Evolutionary conservation across 148 eudicot species (phyloP).

Genomic region (Pharnaceum exiguum): DNA sequence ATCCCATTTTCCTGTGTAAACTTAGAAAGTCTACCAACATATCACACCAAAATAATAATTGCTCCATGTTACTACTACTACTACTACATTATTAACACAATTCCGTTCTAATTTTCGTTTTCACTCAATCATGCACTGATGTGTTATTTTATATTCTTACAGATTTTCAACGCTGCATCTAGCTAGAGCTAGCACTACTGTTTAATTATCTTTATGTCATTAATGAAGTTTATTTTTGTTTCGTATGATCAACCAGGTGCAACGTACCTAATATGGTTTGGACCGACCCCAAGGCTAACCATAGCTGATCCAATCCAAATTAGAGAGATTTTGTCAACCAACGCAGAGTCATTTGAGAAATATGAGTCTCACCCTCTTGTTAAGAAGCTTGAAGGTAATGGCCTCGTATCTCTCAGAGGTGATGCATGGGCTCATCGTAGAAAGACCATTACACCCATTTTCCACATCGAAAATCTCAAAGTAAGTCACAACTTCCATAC

Average conservation of each 20-base stretch:
- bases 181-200: no score
- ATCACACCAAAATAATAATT: not conserved
- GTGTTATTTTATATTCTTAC: no score
- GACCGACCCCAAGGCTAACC: slow-evolving; percentile 58
- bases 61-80: slow-evolving; percentile 1
- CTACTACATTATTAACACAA: no score
- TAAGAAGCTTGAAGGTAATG: slow-evolving; percentile 71
- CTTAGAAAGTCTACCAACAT: not conserved
- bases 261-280: slow-evolving; percentile 67
- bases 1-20: not conserved
- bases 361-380: slow-evolving; percentile 63
- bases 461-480: slow-evolving; percentile 65
- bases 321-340: slow-evolving; percentile 44
- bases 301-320: slow-evolving; percentile 52
- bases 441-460: slow-evolving; percentile 63
- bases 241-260: slow-evolving; percentile 30
- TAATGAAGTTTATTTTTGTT: not conserved
- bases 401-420: slow-evolving; percentile 63
- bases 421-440: slow-evolving; percentile 71
- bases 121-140: no score
- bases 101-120: no score
- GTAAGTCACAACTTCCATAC: slow-evolving; percentile 29
- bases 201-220: no score
- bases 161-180: no score
- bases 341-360: slow-evolving; percentile 53